Percentiles rank a stretch among this genome's conserved stretches.
Evolutionary conservation across 306 rosid genomes (phyloP).

Genomic region (Albizia julibrissin): DNA sequence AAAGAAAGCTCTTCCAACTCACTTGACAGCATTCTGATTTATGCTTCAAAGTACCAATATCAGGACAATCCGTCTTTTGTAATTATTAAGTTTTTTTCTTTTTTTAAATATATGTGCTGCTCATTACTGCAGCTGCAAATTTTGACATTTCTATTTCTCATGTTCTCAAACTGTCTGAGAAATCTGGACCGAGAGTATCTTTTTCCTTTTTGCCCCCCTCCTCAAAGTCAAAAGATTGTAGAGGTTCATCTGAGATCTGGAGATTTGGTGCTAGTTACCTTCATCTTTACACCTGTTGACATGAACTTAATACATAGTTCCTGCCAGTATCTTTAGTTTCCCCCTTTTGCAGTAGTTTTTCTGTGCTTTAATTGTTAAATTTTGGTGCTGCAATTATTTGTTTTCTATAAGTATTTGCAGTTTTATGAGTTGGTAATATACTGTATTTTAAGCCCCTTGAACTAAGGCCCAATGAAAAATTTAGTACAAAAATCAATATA

Average conservation of each 20-base stretch:
- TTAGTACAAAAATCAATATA: background rate
- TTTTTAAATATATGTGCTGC: background rate
- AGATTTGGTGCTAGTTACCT: background rate
- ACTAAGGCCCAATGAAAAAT: background rate
- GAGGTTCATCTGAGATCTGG: background rate
- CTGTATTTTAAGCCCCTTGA: background rate
- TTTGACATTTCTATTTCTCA: background rate
- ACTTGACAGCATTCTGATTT: background rate
- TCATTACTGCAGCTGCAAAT: background rate
- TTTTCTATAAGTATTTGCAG: background rate
- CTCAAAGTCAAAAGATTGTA: background rate
- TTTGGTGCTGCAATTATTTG: background rate
- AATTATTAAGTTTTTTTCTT: background rate
- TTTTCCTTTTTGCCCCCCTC: no score
- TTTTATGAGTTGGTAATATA: background rate
- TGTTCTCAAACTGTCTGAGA: background rate
- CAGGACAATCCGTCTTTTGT: background rate
- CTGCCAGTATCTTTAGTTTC: background rate
- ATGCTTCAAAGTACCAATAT: constrained; percentile 5
- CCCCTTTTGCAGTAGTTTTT: background rate
- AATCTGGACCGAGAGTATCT: background rate
- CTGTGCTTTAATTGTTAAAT: background rate
- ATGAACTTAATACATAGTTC: background rate
- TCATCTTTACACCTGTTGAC: background rate
- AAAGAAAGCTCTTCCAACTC: constrained; percentile 8